Base-by-base conservation (phyloP, 75 land plant genomes). In the Cupressus sempervirens region DNA sequence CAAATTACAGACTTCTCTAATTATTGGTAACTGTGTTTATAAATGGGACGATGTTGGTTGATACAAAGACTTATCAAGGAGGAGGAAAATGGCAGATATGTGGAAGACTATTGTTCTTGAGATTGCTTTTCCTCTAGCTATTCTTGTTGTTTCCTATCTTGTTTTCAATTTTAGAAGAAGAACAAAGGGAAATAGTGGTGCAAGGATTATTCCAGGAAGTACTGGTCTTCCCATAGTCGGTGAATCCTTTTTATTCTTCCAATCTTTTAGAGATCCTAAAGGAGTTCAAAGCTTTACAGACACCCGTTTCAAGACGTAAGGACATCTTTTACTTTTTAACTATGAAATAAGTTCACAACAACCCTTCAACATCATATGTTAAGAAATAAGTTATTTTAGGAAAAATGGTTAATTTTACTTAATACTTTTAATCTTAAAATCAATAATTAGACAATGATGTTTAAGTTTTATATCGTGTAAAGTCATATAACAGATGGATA, bases 201-300 rank as follows among this genome's bases (percentile, higher is more conserved):
- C 70, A 67, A 1, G 70, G n/a, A 9, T 67, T 20, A 30, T 70
- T 7, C 73, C 73, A 70, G 34, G 73, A 70, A 30, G 30, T 34
- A 70, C 73, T 30, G 73, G 73, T 5, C 23, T 70, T 70, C 73
- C 73, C 73, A 30, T 70, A 67, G 70, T 67, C n/a, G 73, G 73
- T 70, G 73, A 70, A 70, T 29, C 34, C 13, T 30, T 70, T 29
- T 70, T 34, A 30, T 70, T 70, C 73, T 70, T 29, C 5, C 7
- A 8, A 30, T 70, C 34, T 2, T 30, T 70, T 30, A 70, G 8
- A 30, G 30, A 30, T 29, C 73, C 73, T 70, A 9, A 10, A 70
- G 73, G 73, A 29, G 34, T 70, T 29, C 34, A 29, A 70, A 70
- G 73, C 50, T 48, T 48, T 48, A 48, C 50, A 48, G 50, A 48